These are phyloP conservation scores for Aspergillus ustus DNA, from an alignment of 2,329 filamentous ascomycete genomes.

Conservation along the genomic window DNA sequence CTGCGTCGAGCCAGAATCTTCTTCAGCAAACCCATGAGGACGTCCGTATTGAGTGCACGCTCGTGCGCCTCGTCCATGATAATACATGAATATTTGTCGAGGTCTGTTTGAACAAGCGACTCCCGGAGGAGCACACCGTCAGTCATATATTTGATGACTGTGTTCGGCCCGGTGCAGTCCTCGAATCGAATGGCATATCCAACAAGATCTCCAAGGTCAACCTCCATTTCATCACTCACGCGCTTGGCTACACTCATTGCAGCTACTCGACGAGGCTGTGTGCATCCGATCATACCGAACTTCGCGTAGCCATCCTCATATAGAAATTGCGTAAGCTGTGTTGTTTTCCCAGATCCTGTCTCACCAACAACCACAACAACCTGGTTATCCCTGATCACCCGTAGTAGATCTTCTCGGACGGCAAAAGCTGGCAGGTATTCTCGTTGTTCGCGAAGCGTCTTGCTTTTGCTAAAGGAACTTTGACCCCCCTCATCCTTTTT, in stretches of 20 bases:
- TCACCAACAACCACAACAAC: conserved; percentile 96
- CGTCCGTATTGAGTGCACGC: conserved; percentile 92
- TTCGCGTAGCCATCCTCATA: conserved; percentile 93
- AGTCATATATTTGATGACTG: conserved; percentile 98
- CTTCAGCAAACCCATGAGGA: conserved; percentile 96
- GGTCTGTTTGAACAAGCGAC: conserved; percentile 86
- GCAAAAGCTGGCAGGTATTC: conserved; percentile 95
- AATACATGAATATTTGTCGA: conserved; percentile 96
- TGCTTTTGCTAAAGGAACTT: conserved; percentile 91
- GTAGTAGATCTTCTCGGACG: conserved; percentile 87
- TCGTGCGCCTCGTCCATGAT: conserved; percentile 99
- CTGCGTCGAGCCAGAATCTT: conserved; percentile 88
- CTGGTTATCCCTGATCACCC: conserved; percentile 94
- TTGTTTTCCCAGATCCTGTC: conserved; percentile 97
- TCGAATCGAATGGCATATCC: conserved; percentile 98
- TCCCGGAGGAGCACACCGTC: conserved; percentile 94
- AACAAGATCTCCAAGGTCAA: conserved; percentile 81
- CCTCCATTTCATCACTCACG: conserved; percentile 98
- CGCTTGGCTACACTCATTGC: conserved; percentile 99
- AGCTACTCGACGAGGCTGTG: conserved; percentile 92
- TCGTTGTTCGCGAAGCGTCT: conserved; percentile 85
- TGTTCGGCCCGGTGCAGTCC: conserved; percentile 95
- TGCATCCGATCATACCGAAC: conserved; percentile 90
- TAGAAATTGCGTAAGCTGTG: conserved; percentile 93
- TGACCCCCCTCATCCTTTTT: conserved; percentile 74